Percentiles rank a stretch among this genome's conserved stretches.
Evolutionary conservation across 2,329 filamentous ascomycete genomes (phyloP).

Genomic region (Venturia carpophila): DNA sequence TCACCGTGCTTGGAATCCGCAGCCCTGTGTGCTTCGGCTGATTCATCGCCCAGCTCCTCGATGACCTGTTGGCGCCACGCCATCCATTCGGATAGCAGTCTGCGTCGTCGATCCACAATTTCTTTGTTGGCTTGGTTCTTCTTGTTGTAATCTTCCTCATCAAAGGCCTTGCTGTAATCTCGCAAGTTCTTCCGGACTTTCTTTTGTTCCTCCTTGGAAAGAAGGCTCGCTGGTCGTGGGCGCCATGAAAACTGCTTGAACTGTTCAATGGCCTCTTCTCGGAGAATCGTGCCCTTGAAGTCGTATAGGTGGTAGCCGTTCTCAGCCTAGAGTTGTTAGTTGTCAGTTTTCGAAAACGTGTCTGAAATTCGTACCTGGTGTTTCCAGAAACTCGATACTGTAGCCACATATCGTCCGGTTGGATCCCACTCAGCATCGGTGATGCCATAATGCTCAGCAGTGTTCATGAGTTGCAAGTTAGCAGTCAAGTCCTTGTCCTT

Average conservation of each 20-base stretch:
- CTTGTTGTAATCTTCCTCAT: constrained; percentile 89
- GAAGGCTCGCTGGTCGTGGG: constrained; percentile 80
- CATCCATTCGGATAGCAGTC: constrained; percentile 79
- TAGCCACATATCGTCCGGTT: constrained; percentile 87
- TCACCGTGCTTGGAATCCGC: constrained; percentile 40
- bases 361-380: constrained; percentile 62
- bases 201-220: constrained; percentile 96
- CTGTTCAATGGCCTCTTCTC: constrained; percentile 87
- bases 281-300: constrained; percentile 81
- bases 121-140: constrained; percentile 90
- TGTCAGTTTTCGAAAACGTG: background rate
- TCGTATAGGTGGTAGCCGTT: constrained; percentile 98
- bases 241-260: constrained; percentile 98
- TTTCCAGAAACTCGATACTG: constrained; percentile 91
- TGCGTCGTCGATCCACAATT: constrained; percentile 79
- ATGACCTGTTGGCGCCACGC: constrained; percentile 70
- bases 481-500: constrained; percentile 88
- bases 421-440: constrained; percentile 98
- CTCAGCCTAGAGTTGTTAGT: constrained; percentile 64
- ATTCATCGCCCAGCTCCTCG: constrained; percentile 42
- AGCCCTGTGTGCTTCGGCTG: constrained; percentile 47
- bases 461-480: constrained; percentile 91
- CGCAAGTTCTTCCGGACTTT: constrained; percentile 95
- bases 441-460: constrained; percentile 90
- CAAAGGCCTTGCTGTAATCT: constrained; percentile 90